Base-by-base conservation (phyloP, 106 monocot species). In the Gastrodia elata region DNA sequence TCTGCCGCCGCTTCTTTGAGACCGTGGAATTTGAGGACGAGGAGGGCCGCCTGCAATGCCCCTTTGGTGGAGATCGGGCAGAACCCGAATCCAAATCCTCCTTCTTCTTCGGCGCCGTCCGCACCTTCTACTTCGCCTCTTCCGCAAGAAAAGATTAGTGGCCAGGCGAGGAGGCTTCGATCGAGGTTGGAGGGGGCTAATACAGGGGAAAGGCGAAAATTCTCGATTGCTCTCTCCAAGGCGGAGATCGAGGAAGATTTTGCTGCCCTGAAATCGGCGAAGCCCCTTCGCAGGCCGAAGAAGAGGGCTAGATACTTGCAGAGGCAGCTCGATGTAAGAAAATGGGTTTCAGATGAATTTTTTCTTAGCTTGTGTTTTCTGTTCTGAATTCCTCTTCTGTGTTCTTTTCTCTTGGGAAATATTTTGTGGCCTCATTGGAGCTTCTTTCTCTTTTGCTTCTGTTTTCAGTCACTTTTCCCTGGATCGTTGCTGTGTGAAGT, bases 211-310 rank as follows among this genome's bases (percentile, higher is more conserved):
- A 87, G 90, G 84, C 86, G 87, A n/a, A 86, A 87, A 80, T 87
- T 90, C 40, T 90, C 84, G 57, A 9, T 90, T 7, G 75, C 86
- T 5, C 81, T 90, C 3, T 87, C 90, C n/a, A 86, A 86, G 82
- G 84, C 82, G 73, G 89, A 90, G 82, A 90, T 86, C 75, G 89
- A 90, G 81, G 89, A 90, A 36, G 89, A 90, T 61, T 90, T 90
- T 72, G 39, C 86, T 46, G 82, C 80, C 38, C 83, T 90, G 83
- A 90, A 86, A 80, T 86, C 87, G 9, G 78, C 90, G 22, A 90
- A 90, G 82, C 82, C 84, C 24, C 84, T 84, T 13, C 90, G 87
- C 33, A 52, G 90, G 24, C 90, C 90, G 2, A 90, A 90, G 76
- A 90, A 90, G 76, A 52, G 89, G 43, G 74, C 89, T 71, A 90